These are phyloP conservation scores for Straminergon stramineum DNA, from an alignment of 225 moss, liverwort and hornwort species.

Conservation along the genomic window DNA sequence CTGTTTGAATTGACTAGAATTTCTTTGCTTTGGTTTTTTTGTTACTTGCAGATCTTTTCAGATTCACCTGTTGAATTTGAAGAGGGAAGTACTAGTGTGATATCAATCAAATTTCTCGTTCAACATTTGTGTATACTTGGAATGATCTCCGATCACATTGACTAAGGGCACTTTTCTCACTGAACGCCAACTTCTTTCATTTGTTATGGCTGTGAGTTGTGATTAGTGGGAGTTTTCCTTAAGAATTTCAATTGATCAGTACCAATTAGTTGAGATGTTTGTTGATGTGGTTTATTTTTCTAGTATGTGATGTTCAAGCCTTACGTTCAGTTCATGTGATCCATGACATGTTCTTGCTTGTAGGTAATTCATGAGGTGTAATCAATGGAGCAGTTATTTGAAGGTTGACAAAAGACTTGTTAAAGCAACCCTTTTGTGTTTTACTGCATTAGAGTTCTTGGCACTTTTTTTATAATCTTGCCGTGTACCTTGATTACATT, in stretches of 20 bases:
- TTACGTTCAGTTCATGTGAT: constrained; percentile 3
- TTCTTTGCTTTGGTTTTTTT: constrained; percentile 6
- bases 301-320: background rate
- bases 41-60: constrained; percentile 18
- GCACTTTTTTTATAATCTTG: background rate
- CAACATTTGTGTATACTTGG: background rate
- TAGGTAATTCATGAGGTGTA: constrained; percentile 15
- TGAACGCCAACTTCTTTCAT: background rate
- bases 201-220: background rate
- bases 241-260: background rate
- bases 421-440: background rate
- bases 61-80: constrained; percentile 11
- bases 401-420: background rate
- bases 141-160: background rate
- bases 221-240: background rate
- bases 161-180: background rate
- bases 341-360: constrained; percentile 6
- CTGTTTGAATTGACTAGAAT: constrained; percentile 9
- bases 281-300: background rate
- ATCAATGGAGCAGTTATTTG: constrained; percentile 5
- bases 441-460: background rate
- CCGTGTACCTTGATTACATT: background rate
- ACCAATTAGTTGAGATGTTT: background rate
- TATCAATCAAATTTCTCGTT: constrained; percentile 3
- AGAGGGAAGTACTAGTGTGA: constrained; percentile 16